phyloP scores from a whole-genome alignment of 163 green algal genomes.

The Prototheca stagnorum region DNA sequence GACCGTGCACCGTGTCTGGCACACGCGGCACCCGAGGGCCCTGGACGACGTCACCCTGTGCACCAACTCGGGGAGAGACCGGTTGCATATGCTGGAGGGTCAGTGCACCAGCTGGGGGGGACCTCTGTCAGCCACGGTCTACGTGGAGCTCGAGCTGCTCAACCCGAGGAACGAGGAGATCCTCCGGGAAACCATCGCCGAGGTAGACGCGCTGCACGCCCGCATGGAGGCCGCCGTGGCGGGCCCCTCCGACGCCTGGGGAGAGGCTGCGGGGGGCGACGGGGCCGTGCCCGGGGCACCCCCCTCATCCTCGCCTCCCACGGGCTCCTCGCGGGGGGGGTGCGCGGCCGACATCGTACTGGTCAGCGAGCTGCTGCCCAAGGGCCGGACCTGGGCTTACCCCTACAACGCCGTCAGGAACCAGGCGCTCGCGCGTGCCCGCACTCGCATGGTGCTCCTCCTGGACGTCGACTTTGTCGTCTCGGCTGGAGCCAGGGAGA shows the following conservation, averaged over 20 bases:
- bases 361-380: background rate
- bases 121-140: slow-evolving; percentile 1
- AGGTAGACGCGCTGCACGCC: too few species aligned
- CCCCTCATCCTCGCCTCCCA: too few species aligned
- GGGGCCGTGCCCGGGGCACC: too few species aligned
- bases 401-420: slow-evolving; percentile 10
- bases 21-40: too few species aligned
- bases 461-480: slow-evolving; percentile 10
- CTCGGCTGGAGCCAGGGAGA: background rate
- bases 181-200: too few species aligned
- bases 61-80: background rate
- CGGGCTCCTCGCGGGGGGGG: background rate
- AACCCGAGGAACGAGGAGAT: background rate
- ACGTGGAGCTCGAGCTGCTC: slow-evolving; percentile 1
- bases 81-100: slow-evolving; percentile 5
- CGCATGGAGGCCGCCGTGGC: background rate
- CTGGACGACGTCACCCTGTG: slow-evolving; percentile 1
- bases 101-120: slow-evolving; percentile 6
- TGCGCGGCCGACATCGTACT: slow-evolving; percentile 5
- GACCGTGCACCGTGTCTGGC: background rate
- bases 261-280: too few species aligned
- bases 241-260: background rate
- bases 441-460: slow-evolving; percentile 2
- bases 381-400: background rate
- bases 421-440: slow-evolving; percentile 4